These are phyloP conservation scores for Blepharisma stoltei DNA, from an alignment of 73 alveolate genomes.

Conservation along the genomic window DNA sequence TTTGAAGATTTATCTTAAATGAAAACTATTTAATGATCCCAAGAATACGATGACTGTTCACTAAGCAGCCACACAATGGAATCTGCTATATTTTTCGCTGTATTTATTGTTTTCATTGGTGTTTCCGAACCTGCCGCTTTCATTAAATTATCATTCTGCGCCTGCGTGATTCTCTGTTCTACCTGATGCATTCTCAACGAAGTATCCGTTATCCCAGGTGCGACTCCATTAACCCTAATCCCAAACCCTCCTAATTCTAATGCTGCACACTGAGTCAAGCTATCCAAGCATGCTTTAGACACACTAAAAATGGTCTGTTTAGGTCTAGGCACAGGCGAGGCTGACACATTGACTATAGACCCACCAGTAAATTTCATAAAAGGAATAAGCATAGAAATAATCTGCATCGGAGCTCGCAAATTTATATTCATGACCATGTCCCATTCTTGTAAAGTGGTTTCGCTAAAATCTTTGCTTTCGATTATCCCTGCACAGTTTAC, in stretches of 20 bases:
- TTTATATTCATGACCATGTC: constrained; percentile 77
- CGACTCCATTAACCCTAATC: constrained; percentile 82
- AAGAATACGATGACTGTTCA: constrained; percentile 70
- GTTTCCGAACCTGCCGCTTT: constrained; percentile 45
- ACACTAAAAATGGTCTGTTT: constrained; percentile 64
- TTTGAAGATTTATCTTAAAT: too few relatives aligned
- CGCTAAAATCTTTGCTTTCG: constrained; percentile 48
- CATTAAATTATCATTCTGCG: constrained; percentile 47
- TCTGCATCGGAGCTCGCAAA: constrained; percentile 76
- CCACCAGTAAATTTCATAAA: constrained; percentile 84
- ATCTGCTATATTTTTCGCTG: constrained; percentile 71
- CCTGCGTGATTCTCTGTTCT: constrained; percentile 34
- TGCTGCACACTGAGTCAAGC: constrained; percentile 76
- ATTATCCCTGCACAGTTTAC: constrained; percentile 76
- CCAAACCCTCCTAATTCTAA: constrained; percentile 77
- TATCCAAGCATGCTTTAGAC: constrained; percentile 74
- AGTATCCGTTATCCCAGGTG: constrained; percentile 72
- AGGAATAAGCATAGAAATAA: constrained; percentile 79
- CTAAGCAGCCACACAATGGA: constrained; percentile 67
- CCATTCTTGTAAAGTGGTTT: constrained; percentile 70
- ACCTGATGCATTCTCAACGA: constrained; percentile 5
- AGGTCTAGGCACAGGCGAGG: constrained; percentile 80
- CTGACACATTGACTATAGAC: constrained; percentile 68
- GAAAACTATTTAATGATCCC: too few relatives aligned
- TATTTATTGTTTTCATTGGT: constrained; percentile 38